A percentile compares a stretch with the other conserved stretches of the same genome.
Conservation (phyloP, 2,329 filamentous ascomycete genomes). For the Didymellaceae sp. region DNA sequence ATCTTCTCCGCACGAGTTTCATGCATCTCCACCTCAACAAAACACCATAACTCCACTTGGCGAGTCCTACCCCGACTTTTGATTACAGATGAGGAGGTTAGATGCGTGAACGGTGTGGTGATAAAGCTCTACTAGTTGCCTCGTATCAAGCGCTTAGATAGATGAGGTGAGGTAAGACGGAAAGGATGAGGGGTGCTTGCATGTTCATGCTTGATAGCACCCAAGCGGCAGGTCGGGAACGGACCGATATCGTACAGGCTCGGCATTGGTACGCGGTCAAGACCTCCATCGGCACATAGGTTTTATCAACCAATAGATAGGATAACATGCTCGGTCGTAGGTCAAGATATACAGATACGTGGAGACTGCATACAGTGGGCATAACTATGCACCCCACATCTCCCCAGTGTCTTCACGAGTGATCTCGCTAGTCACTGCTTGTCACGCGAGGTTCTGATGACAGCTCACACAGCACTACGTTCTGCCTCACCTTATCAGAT, state of each 20-base stretch:
- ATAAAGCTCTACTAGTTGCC: no score
- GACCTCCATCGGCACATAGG: neutral
- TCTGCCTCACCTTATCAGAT: conserved; percentile 3
- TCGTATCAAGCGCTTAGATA: no score
- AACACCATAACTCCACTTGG: conserved; percentile 17
- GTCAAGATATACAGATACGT: neutral
- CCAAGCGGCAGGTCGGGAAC: neutral
- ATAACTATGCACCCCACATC: conserved; percentile 2
- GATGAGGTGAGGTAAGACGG: conserved; percentile 7
- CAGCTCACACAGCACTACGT: neutral
- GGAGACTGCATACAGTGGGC: neutral
- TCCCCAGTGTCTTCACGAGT: neutral
- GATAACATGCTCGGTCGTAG: neutral
- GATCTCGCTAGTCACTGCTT: conserved; percentile 3
- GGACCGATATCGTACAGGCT: neutral
- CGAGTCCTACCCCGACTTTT: neutral
- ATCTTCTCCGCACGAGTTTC: conserved; percentile 22
- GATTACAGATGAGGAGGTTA: conserved; percentile 11
- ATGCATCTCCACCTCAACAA: conserved; percentile 32
- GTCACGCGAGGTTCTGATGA: neutral
- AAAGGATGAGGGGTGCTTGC: conserved; percentile 7
- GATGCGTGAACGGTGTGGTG: no score
- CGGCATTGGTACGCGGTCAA: neutral
- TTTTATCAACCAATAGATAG: neutral
- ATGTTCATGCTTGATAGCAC: neutral